Conservation (phyloP, 306 rosid genomes). For the Rosa persica region DNA sequence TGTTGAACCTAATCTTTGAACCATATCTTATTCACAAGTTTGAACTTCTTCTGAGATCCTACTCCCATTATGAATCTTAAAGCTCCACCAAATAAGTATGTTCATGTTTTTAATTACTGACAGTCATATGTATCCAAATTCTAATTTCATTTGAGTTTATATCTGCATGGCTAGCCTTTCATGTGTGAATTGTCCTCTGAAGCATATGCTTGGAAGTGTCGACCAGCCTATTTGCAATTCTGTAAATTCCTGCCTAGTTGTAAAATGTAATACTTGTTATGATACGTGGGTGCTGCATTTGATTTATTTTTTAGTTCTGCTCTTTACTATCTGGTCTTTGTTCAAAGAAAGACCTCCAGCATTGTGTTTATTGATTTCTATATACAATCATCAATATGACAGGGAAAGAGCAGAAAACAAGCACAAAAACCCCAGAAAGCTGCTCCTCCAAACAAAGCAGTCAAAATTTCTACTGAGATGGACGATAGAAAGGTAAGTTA, state of each 20-base stretch:
- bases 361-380: neutral
- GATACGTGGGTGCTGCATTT: neutral
- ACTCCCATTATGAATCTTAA: neutral
- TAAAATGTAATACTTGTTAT: neutral
- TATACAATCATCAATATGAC: neutral
- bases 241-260: neutral
- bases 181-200: neutral
- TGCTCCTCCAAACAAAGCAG: neutral
- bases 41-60: neutral
- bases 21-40: neutral
- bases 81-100: neutral
- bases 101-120: neutral
- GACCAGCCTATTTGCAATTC: neutral
- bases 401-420: conserved; percentile 25
- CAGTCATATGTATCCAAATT: neutral
- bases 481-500: conserved; percentile 5
- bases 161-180: neutral
- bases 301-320: neutral
- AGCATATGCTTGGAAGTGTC: neutral
- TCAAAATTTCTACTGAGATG: conserved; percentile 7
- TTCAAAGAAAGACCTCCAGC: neutral
- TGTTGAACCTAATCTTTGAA: neutral
- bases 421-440: conserved; percentile 8
- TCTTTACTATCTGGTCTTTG: neutral
- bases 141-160: neutral